phyloP scores from a whole-genome alignment of 2,329 filamentous ascomycete genomes.

The Coniochaeta sp. region DNA sequence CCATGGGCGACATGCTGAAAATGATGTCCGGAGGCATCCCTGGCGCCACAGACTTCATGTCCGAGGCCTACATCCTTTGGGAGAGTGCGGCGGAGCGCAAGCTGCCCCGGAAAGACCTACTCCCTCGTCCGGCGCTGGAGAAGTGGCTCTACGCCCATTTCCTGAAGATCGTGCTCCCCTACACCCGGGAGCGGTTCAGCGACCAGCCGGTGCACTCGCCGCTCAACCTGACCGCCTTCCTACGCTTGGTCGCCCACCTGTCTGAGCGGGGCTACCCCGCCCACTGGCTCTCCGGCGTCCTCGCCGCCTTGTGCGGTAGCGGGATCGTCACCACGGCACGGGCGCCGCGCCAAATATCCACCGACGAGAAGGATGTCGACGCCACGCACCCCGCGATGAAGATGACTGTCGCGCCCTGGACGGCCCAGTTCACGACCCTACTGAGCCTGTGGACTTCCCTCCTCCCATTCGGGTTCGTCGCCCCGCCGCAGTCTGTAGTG shows the following conservation, averaged over 20 bases:
- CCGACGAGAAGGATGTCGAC: not conserved
- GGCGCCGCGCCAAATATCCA: not conserved
- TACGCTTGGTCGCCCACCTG: not conserved
- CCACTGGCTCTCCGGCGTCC: not conserved
- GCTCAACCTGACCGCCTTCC: not conserved
- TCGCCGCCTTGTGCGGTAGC: not conserved
- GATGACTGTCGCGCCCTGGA: not conserved
- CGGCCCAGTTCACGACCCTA: not conserved
- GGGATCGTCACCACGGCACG: not conserved
- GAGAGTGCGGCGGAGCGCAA: not conserved
- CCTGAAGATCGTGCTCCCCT: not conserved
- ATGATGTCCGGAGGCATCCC: not conserved
- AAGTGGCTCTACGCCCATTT: not conserved
- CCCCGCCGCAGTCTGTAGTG: not conserved
- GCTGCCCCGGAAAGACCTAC: not conserved
- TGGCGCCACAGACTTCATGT: not conserved
- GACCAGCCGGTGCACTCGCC: conserved; percentile 7
- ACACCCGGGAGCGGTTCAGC: conserved; percentile 4
- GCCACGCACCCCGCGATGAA: not conserved
- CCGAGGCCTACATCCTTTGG: not conserved
- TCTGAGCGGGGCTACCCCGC: not conserved
- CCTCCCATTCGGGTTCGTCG: not conserved
- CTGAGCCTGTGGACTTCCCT: not conserved
- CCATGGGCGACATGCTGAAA: not conserved
- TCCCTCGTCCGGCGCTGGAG: not conserved